These are phyloP conservation scores for Reutealis trisperma DNA, from an alignment of 345 rosid species.

Conservation along the genomic window DNA sequence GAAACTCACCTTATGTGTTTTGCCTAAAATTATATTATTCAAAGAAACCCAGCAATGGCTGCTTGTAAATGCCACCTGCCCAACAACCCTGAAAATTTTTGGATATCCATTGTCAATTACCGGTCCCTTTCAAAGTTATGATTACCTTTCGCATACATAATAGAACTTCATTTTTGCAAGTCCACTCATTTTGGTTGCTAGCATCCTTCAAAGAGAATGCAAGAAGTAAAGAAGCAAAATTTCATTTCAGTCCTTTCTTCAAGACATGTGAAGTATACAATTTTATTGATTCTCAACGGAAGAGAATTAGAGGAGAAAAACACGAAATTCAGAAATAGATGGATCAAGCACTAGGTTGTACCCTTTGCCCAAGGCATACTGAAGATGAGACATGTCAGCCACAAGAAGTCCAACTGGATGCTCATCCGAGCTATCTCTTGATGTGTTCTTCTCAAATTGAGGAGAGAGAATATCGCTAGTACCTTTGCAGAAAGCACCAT, in stretches of 20 bases:
- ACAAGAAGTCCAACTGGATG: constrained; percentile 31
- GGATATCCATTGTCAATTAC: constrained; percentile 1
- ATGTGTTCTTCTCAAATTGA: constrained; percentile 14
- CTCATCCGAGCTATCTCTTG: constrained; percentile 27
- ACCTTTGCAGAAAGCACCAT: constrained; percentile 17
- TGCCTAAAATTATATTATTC: constrained; percentile 33
- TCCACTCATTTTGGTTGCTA: background rate
- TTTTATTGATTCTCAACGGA: background rate
- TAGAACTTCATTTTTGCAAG: background rate
- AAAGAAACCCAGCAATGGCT: constrained; percentile 49
- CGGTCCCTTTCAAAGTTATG: background rate
- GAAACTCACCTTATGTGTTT: constrained; percentile 38
- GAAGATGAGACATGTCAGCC: constrained; percentile 44
- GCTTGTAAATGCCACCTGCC: constrained; percentile 47
- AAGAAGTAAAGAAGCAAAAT: background rate
- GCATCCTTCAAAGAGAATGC: background rate
- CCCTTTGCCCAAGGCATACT: constrained; percentile 59
- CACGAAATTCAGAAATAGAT: background rate
- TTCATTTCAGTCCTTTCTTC: background rate
- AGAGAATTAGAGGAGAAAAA: background rate
- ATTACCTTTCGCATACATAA: background rate
- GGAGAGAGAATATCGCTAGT: constrained; percentile 26
- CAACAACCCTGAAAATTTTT: constrained; percentile 45
- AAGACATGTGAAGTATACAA: background rate
- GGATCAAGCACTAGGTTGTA: constrained; percentile 29